Evolutionary conservation across 148 eudicot species (phyloP), one percentile per base, ranked within the genome.

Genomic region (Tetragonia tetragonoides): DNA sequence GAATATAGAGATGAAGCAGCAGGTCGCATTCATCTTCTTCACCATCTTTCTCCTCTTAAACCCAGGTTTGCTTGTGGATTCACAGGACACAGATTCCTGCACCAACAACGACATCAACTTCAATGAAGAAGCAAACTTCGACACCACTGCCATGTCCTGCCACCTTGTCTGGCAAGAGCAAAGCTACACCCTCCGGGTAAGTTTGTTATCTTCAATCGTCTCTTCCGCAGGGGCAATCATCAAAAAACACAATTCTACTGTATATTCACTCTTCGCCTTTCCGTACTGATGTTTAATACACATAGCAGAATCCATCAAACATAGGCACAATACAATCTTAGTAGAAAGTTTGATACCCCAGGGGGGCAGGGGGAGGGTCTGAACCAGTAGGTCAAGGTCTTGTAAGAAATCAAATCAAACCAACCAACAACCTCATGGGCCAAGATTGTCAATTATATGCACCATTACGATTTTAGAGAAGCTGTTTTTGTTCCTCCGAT

Each of bases 111-210:
- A 63, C 61, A 67, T 89, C 67, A 70, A 81, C 75, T 78, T 83
- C 84, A 80, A 76, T 49, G 82, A 79, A 5, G 28, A 72, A 4
- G 42, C 86, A 44, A 76, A 17, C 24, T 92, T 92, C 57, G 89
- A 87, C 71, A 84, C 90, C 41, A 68, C 89, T 54, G 81, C 88
- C 66, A 83, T 92, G 82, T 68, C 56, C 6, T 94, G 98, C 83
- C 74, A 82, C 74, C 10, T 76, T 12, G 95, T 89, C 39, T 94
- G 98, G 97, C 0, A 38, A 6, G 12, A 61, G 51, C 77, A 88
- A 73, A 74, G 70, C 65, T 88, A 63, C 84, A 80, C 86, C 79
- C 98, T 94, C 75, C 83, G 97, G 70, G 98, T 94, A 90, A 84
- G 86, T 82, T 72, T 54, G 15, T 16, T 66, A 17, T 8, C 20